A percentile compares a stretch with the other conserved stretches of the same genome.
Evolutionary conservation across 306 rosid species (phyloP).

Genomic region (Quercus bicolor): DNA sequence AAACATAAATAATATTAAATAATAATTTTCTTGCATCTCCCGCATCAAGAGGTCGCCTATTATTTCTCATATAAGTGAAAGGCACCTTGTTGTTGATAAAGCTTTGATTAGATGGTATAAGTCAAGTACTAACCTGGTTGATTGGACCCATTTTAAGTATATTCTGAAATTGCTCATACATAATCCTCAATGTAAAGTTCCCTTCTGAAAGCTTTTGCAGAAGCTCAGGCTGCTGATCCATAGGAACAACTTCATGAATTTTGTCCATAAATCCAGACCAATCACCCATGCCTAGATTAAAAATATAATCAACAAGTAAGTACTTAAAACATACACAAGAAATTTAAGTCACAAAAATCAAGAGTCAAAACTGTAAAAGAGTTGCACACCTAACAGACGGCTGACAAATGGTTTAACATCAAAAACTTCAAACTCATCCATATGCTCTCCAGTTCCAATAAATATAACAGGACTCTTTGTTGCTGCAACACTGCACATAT

Average conservation of each 20-base stretch:
- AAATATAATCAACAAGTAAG: slow-evolving; percentile 10
- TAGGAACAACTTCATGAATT: slow-evolving; percentile 87
- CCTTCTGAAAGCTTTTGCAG: slow-evolving; percentile 84
- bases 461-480: slow-evolving; percentile 86
- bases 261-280: slow-evolving; percentile 85
- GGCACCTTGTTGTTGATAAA: not conserved
- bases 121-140: slow-evolving; percentile 44
- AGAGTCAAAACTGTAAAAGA: not conserved
- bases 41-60: slow-evolving; percentile 1
- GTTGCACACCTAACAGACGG: slow-evolving; percentile 62
- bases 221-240: slow-evolving; percentile 89
- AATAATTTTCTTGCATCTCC: no score
- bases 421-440: slow-evolving; percentile 87
- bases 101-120: not conserved
- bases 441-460: slow-evolving; percentile 83
- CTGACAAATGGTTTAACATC: slow-evolving; percentile 88
- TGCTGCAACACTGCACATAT: slow-evolving; percentile 67
- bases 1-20: no score
- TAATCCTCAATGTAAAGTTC: slow-evolving; percentile 75
- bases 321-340: not conserved
- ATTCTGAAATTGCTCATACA: slow-evolving; percentile 83
- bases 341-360: not conserved
- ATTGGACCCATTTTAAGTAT: slow-evolving; percentile 83
- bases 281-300: slow-evolving; percentile 73
- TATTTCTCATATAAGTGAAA: not conserved